A percentile compares a stretch with the other conserved stretches of the same genome.
Evolutionary conservation across 345 rosid genomes (phyloP).

Genomic region (Eucalyptus sp.): DNA sequence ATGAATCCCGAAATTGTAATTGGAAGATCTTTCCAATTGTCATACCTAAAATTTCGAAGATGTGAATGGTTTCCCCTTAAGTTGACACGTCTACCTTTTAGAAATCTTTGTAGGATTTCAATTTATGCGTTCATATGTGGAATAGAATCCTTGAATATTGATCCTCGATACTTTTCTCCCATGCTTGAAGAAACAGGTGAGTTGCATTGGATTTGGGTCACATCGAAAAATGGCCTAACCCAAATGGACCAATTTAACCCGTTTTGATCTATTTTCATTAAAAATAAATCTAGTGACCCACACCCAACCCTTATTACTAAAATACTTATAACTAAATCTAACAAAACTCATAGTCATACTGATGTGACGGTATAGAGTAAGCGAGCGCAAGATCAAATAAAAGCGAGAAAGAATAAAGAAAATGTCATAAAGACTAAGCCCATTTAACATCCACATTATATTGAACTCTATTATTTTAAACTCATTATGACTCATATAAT

Average conservation of each 20-base stretch:
- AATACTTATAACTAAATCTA: not conserved
- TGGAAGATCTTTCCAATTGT: rapidly evolving
- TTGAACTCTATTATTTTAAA: too few species aligned
- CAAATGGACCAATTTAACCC: rapidly evolving
- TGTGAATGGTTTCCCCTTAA: not conserved
- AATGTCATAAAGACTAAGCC: rapidly evolving
- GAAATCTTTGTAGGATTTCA: not conserved
- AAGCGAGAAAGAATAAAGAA: rapidly evolving
- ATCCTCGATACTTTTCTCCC: rapidly evolving
- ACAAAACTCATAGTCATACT: rapidly evolving
- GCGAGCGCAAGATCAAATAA: rapidly evolving
- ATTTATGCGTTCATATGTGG: rapidly evolving
- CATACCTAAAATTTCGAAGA: rapidly evolving
- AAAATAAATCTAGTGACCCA: too few species aligned
- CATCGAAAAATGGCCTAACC: rapidly evolving
- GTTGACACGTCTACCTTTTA: rapidly evolving
- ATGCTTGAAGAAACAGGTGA: not conserved
- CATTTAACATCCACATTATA: rapidly evolving
- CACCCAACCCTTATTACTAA: rapidly evolving
- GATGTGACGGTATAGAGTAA: rapidly evolving
- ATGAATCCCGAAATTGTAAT: rapidly evolving
- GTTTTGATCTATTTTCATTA: rapidly evolving
- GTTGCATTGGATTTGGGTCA: not conserved
- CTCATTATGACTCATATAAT: rapidly evolving
- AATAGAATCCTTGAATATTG: not conserved